Evolutionary conservation across 164 flowering plant species (phyloP), one percentile per base, ranked within the genome.

Genomic region (Aristolochia californica): DNA sequence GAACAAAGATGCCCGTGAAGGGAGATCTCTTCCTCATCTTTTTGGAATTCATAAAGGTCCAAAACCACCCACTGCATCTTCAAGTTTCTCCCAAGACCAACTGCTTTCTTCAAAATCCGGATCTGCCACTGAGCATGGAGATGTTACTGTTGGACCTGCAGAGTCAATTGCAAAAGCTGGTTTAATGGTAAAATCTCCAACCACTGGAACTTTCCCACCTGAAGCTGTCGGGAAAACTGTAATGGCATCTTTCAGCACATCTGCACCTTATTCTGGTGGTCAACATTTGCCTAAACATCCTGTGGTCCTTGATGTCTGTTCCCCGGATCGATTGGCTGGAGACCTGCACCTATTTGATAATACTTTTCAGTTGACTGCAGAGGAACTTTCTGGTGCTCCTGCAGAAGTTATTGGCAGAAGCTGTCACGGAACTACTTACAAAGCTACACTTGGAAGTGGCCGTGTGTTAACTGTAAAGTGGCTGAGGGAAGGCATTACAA

Each of bases 351-450:
- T 87, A 5, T 78, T 87, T 61, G 83, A 84, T 48, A 68, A 67
- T 51, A 74, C 85, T 22, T 64, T 73, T 30, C 45, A 58, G 58
- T 77, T 87, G 63, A 78, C 83, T 12, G 69, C 79, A 13, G 84
- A 83, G 61, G 85, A 87, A 38, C 78, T 87, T 44, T 87, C 95
- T n/a, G 66, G 66, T 55, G 95, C 95, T 44, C 88, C 91, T 4
- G 91, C 85, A 15, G 95, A 87, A 69, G 66, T 78, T 38, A 54
- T 83, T 45, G 95, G 88, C 0, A 80, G 75, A 63, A 81, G 95
- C 62, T 78, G 91, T 59, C 95, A 87, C 65, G 95, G 95, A 26
- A 75, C 76, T 27, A 58, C 80, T n/a, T 87, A 87, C 53, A 77
- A 65, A 72, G 91, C 87, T 54, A 68, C 71, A 44, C 80, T 87